These are phyloP conservation scores for Moesziomyces globuligerus DNA, from an alignment of 1,284 basidiomycete species.

Conservation along the genomic window DNA sequence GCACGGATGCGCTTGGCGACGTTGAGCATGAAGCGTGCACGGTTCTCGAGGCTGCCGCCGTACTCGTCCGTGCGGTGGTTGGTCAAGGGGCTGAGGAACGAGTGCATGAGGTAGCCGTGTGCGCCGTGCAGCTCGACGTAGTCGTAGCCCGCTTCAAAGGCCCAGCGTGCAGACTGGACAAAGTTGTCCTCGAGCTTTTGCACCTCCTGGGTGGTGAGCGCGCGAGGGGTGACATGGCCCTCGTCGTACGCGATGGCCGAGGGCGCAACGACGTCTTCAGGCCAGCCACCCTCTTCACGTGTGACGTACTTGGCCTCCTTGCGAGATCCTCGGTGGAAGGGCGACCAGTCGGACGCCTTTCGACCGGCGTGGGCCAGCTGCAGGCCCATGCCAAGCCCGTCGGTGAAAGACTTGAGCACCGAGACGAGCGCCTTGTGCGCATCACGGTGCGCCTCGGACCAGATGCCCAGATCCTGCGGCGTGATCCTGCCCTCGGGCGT, in stretches of 20 bases:
- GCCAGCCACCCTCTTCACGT: conserved; percentile 74
- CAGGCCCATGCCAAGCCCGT: conserved; percentile 77
- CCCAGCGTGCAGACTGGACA: conserved; percentile 74
- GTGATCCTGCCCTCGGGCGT: conserved; percentile 81
- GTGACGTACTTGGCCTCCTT: conserved; percentile 41
- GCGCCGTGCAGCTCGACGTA: conserved; percentile 75
- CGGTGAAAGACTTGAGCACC: conserved; percentile 74
- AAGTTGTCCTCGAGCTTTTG: conserved; percentile 76
- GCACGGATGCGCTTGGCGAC: conserved; percentile 48
- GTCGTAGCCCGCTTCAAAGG: conserved; percentile 71
- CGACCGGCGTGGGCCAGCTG: conserved; percentile 83
- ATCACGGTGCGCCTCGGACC: conserved; percentile 79
- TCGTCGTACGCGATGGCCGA: conserved; percentile 73
- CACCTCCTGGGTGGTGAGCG: conserved; percentile 73
- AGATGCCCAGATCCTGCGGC: conserved; percentile 77
- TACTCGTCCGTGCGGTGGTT: conserved; percentile 66
- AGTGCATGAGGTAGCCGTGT: conserved; percentile 76
- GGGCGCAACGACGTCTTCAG: conserved; percentile 74
- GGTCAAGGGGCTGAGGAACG: conserved; percentile 55
- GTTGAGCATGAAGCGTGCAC: conserved; percentile 49
- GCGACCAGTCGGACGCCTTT: conserved; percentile 73
- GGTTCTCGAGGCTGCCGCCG: conserved; percentile 63
- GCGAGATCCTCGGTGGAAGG: conserved; percentile 68
- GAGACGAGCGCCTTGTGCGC: conserved; percentile 77
- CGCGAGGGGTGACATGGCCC: conserved; percentile 73